Evolutionary conservation across 78 protist genomes (phyloP).

Genomic region (Guillardia theta): DNA sequence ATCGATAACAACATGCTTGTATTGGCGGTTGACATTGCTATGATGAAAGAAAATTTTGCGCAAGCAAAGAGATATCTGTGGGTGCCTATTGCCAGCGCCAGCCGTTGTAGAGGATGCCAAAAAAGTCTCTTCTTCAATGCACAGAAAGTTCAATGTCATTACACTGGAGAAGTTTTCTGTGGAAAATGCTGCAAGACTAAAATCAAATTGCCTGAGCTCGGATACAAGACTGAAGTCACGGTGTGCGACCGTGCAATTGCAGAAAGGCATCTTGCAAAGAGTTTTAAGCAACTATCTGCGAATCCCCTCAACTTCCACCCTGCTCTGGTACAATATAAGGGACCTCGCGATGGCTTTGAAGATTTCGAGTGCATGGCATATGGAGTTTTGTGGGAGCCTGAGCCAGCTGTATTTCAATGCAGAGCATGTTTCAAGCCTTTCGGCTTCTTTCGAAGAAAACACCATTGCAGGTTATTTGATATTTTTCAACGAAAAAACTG

Average conservation of each 20-base stretch:
- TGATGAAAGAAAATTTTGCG: neutral
- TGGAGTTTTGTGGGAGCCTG: neutral
- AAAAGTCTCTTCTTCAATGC: neutral
- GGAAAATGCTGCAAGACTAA: neutral
- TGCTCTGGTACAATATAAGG: neutral
- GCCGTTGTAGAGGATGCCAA: neutral
- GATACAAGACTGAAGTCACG: neutral
- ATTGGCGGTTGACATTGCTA: neutral
- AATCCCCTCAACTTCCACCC: conserved; percentile 17
- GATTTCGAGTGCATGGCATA: neutral
- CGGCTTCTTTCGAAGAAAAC: neutral
- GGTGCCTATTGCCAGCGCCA: neutral
- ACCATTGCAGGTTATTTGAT: conserved; percentile 27
- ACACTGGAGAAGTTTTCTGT: conserved; percentile 1
- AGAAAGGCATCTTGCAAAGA: conserved; percentile 7
- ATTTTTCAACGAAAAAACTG: no score
- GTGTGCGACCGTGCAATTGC: conserved; percentile 18
- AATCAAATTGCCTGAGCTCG: neutral
- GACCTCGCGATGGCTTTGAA: neutral
- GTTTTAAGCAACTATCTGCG: neutral
- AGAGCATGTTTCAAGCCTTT: conserved; percentile 3
- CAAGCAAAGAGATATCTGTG: neutral
- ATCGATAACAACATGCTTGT: conserved; percentile 17
- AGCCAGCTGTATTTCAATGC: neutral
- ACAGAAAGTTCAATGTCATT: neutral